Evolutionary conservation across 129 eudicot species (phyloP).

Genomic region (Arctium minus): DNA sequence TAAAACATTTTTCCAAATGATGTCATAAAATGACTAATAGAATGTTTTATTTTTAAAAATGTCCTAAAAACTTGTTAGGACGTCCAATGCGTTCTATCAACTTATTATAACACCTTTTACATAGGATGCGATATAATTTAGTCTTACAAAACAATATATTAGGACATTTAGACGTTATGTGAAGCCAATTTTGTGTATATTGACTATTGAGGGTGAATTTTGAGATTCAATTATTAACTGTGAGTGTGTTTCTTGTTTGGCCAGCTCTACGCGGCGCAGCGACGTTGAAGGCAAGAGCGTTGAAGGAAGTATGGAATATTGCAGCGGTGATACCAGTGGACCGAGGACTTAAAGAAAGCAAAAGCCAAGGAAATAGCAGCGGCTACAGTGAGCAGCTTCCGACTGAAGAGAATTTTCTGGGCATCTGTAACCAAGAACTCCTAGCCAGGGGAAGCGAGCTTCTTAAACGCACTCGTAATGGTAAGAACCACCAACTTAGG

Average conservation of each 20-base stretch:
- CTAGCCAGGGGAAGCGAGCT: conserved; percentile 90
- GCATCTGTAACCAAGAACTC: conserved; percentile 81
- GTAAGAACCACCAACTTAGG: conserved; percentile 29
- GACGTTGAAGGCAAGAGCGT: conserved; percentile 86
- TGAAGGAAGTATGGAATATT: conserved; percentile 92
- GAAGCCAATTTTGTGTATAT: neutral
- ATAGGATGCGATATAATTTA: neutral
- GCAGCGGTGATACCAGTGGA: conserved; percentile 90
- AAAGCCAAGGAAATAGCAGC: conserved; percentile 34
- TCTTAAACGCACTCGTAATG: conserved; percentile 91
- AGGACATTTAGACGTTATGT: neutral
- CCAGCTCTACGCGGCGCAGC: conserved; percentile 95
- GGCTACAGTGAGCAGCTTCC: conserved; percentile 41
- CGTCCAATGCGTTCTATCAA: neutral
- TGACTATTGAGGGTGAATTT: neutral
- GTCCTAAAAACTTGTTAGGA: neutral
- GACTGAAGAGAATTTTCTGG: conserved; percentile 74
- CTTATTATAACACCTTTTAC: neutral
- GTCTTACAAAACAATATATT: neutral
- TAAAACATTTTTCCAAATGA: neutral
- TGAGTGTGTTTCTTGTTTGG: neutral
- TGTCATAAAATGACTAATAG: neutral
- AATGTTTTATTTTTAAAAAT: no score
- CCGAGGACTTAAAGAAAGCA: conserved; percentile 52
- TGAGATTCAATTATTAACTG: neutral